These are phyloP conservation scores for Quercus tomentella DNA, from an alignment of 331 rosid genomes.

Conservation along the genomic window DNA sequence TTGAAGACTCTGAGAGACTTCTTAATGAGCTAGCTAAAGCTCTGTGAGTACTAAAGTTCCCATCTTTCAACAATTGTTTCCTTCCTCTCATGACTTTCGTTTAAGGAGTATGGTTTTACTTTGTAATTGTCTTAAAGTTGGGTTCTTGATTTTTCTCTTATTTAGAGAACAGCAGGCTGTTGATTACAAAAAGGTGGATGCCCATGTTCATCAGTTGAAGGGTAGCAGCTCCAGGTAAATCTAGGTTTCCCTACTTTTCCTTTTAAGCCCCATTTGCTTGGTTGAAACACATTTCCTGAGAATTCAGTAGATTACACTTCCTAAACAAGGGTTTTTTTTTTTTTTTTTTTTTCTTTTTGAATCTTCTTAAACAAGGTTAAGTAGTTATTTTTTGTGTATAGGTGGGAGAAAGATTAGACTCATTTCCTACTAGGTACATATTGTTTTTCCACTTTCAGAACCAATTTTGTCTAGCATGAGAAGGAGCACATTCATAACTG, in stretches of 20 bases:
- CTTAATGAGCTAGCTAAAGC: slow-evolving; percentile 51
- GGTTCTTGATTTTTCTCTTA: neutral
- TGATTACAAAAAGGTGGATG: slow-evolving; percentile 63
- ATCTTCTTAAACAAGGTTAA: neutral
- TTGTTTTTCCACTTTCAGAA: neutral
- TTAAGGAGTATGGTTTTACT: neutral
- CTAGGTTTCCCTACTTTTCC: neutral
- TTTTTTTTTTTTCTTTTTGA: no score
- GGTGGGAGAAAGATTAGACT: neutral
- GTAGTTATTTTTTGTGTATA: neutral
- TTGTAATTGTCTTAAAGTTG: neutral
- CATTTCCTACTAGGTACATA: neutral
- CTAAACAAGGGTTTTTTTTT: neutral
- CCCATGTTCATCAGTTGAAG: slow-evolving; percentile 79
- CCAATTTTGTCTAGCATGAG: neutral
- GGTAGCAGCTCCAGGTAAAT: slow-evolving; percentile 92
- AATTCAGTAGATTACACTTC: neutral
- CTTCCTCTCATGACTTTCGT: neutral
- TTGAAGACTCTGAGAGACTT: slow-evolving; percentile 64
- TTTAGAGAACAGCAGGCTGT: slow-evolving; percentile 49
- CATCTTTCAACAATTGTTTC: neutral
- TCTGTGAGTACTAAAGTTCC: slow-evolving; percentile 39
- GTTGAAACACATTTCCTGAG: neutral
- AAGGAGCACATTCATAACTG: neutral
- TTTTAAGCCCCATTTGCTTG: neutral